Conservation (phyloP, 2,329 filamentous ascomycete species). For the Lasiodiplodia hormozganensis region DNA sequence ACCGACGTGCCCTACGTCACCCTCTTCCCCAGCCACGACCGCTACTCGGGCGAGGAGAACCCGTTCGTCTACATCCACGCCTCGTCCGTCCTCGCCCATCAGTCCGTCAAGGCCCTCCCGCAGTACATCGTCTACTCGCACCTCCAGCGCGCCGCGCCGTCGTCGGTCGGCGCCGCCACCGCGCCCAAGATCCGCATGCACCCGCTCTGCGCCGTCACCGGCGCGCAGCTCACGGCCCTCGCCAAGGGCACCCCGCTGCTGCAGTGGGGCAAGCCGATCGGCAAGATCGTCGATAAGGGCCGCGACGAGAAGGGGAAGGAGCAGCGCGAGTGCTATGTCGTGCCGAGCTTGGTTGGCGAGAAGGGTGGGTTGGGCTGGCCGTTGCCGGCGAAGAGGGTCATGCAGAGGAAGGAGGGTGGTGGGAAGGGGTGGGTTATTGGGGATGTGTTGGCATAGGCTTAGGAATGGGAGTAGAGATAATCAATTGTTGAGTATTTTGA, state of each 20-base stretch:
- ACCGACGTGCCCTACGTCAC: conserved; percentile 93
- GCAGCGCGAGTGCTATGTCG: conserved; percentile 79
- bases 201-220: conserved; percentile 79
- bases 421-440: conserved; percentile 76
- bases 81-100: conserved; percentile 75
- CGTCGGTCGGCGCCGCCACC: conserved; percentile 44
- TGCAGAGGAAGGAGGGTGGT: conserved; percentile 75
- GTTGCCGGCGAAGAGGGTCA: conserved; percentile 81
- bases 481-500: too few species aligned
- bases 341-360: conserved; percentile 77
- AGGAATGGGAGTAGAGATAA: background rate
- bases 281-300: conserved; percentile 68
- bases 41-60: conserved; percentile 56
- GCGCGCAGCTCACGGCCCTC: conserved; percentile 75
- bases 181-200: conserved; percentile 80
- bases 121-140: conserved; percentile 88
- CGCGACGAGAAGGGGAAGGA: conserved; percentile 45
- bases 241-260: conserved; percentile 86
- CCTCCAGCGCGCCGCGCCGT: conserved; percentile 72
- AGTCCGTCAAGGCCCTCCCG: conserved; percentile 74
- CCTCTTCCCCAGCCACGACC: conserved; percentile 70
- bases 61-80: conserved; percentile 87
- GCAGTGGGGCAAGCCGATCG: conserved; percentile 87
- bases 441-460: conserved; percentile 49
- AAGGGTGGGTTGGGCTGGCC: conserved; percentile 78